Base-by-base conservation (phyloP, 2,329 filamentous ascomycete genomes). In the Talaromyces atroroseus region DNA sequence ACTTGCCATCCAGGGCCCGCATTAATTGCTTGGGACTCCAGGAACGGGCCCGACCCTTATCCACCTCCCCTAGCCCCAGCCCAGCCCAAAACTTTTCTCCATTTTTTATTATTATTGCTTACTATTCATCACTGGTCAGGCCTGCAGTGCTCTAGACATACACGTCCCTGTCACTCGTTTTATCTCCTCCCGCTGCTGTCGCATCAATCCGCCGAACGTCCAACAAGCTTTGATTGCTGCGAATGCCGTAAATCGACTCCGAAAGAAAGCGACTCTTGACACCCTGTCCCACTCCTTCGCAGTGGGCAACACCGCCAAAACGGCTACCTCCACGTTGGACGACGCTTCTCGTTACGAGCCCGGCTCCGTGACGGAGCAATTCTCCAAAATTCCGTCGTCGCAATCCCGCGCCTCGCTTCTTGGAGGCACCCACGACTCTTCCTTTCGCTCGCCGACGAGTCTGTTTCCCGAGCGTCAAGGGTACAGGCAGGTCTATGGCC, bases 401-500 rank as follows among this genome's bases (percentile, higher is more conserved):
- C 76, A 79, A 68, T 77, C 79, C 56, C 77, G 80, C 66, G 71
- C 79, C 67, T 84, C 81, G 75, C 80, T 85, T 67, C 75, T 85
- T 64, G 81, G 81, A 74, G 79, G 78, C 63, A 78, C 80, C 52
- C 76, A 80, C 49, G 77, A 81, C 65, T 75, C 77, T 42, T 71
- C 77, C 60, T 78, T 78, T 66, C 71, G 76, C 56, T 74, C 74
- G 59, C 76, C 76, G 62, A 64, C 71, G 49, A 74, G 74, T 52
- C 78, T 74, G 21, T 81, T 76, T 67, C 77, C 81, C 71, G 71
- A 77, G 63, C 75, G 80, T 65, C 71, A 81, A 72, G 80, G 73
- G 60, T 75, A 80, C 72, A 61, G 75, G 26, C 68, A 68, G 61
- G 65, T 69, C 40, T 50, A 53, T 51, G 71, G 65, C 44, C 68